Evolutionary conservation across 2,329 filamentous ascomycete genomes (phyloP).

Genomic region (Ceratocystis papillata): DNA sequence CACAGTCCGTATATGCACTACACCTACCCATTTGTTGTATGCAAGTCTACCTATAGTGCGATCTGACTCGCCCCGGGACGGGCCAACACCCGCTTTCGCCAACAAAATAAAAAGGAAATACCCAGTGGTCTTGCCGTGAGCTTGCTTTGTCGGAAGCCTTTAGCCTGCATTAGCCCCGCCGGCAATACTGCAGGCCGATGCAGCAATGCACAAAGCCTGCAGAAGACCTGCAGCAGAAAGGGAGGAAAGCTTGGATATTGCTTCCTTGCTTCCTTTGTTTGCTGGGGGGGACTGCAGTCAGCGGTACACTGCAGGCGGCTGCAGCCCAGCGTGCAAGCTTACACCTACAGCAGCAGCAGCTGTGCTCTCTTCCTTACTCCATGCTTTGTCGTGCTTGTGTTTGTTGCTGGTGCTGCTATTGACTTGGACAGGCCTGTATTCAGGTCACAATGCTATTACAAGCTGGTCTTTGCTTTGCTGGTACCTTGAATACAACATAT

Average conservation of each 20-base stretch:
- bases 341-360: too few relatives aligned
- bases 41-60: too few relatives aligned
- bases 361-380: too few relatives aligned
- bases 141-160: neutral
- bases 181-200: neutral
- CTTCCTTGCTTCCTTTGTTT: neutral
- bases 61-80: too few relatives aligned
- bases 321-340: neutral
- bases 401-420: too few relatives aligned
- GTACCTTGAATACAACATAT: too few relatives aligned
- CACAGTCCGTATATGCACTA: slow-evolving; percentile 1
- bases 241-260: neutral
- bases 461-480: neutral
- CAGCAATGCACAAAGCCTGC: neutral
- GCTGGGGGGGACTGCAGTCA: neutral
- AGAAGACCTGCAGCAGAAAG: neutral
- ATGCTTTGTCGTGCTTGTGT: too few relatives aligned
- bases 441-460: too few relatives aligned
- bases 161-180: neutral
- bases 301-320: neutral
- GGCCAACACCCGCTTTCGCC: neutral
- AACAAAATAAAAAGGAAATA: neutral
- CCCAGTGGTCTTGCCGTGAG: neutral
- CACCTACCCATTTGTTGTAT: too few relatives aligned
- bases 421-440: too few relatives aligned